Percentiles rank a stretch among this genome's conserved stretches.
Evolutionary conservation across 1,284 basidiomycete species (phyloP).

Genomic region (Rhodotorula sp.): DNA sequence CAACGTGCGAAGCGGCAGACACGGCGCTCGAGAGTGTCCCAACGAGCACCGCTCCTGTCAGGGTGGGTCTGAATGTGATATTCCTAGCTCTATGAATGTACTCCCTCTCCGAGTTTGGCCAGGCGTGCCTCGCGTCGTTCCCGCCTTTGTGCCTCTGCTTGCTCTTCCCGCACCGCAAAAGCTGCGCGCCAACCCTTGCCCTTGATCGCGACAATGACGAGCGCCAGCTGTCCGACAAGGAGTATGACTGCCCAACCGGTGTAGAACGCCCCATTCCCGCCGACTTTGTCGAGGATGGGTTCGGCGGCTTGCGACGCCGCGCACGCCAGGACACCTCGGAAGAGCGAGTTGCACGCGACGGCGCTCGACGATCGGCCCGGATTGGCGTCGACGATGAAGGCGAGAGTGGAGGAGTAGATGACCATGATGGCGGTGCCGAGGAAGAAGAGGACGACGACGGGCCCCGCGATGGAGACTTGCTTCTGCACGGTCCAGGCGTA

Average conservation of each 20-base stretch:
- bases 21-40: too few relatives aligned
- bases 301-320: conserved; percentile 35
- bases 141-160: background rate
- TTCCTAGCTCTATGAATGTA: background rate
- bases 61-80: too few relatives aligned
- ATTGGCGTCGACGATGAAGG: conserved; percentile 73
- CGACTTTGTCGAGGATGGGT: conserved; percentile 28
- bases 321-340: conserved; percentile 56
- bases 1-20: too few relatives aligned
- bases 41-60: too few relatives aligned
- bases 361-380: conserved; percentile 67
- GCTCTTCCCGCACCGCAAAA: conserved; percentile 1
- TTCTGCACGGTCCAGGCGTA: conserved; percentile 74
- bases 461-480: conserved; percentile 50
- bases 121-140: conserved; percentile 1
- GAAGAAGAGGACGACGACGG: conserved; percentile 34
- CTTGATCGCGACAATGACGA: conserved; percentile 28
- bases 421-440: conserved; percentile 60
- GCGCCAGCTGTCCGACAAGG: conserved; percentile 12
- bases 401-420: conserved; percentile 62
- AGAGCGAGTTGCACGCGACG: conserved; percentile 65
- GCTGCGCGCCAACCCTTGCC: conserved; percentile 29
- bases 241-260: conserved; percentile 28
- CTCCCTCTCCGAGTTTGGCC: background rate
- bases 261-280: conserved; percentile 41